Base-by-base conservation (phyloP, 768 basidiomycete species). In the Leccinum uliginosum region DNA sequence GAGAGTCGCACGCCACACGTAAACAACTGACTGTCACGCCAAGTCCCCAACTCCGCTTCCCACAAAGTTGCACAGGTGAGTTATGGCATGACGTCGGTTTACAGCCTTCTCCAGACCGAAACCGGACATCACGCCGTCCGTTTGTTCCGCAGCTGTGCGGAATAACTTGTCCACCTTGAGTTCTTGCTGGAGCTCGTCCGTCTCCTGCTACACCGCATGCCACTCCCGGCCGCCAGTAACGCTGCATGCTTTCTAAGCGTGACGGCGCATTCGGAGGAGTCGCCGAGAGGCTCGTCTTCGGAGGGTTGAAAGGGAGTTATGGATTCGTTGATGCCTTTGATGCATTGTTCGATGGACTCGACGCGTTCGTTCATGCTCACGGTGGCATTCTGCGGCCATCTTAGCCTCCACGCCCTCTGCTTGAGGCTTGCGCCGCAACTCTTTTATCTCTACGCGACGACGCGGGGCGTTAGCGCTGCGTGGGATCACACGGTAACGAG, bases 81-180 rank as follows among this genome's bases (percentile, higher is more conserved):
- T n/a, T n/a, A n/a, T n/a, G n/a, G n/a, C n/a, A n/a, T 91, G 89
- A 76, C 93, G 94, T 62, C 90, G 84, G 65, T 85, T 86, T 45
- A 96, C 85, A 9, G 91, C 93, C 71, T 96, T 98, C 75, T 98
- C 92, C 62, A 99, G 74, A n/a, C n/a, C n/a, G n/a, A n/a, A n/a
- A 66, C 91, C 91, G 27, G 84, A 84, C 93, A 98, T 95, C 96
- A 98, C 97, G 24, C 92, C 93, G 69, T 94, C 92, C 44, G 96
- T 94, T 71, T 98, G 94, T 66, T 94, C 88, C 45, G 91, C 86
- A 55, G 93, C 90, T 5, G 91, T 95, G 62, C 94, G 83, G 73
- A 98, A 98, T 21, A 98, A 97, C 65, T 95, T 95, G 73, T 97
- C 96, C 72, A 98, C 96, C 74, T 91, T 94, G 61, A 98, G 77